Evolutionary conservation across 2,329 filamentous ascomycete species (phyloP), one percentile per base, ranked within the genome.

Genomic region (Sarocladiaceae sp.): DNA sequence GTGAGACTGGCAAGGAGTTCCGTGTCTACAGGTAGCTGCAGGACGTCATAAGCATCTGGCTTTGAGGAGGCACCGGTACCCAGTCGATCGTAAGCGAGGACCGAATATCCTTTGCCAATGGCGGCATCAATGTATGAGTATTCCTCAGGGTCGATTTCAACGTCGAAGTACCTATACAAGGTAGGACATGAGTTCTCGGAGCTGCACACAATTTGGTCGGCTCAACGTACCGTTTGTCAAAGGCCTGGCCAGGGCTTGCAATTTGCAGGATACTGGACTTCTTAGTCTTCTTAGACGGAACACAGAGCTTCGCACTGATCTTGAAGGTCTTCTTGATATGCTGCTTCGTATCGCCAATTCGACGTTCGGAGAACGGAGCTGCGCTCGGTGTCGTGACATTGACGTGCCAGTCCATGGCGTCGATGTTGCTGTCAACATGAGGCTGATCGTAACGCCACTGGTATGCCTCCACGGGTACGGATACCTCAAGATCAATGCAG

Each of bases 391-490:
- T 50, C 11, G 47, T 36, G 15, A 50, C 31, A n/a, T 39, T 36
- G 18, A 50, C 47, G 17, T 28, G 36, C 47, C 47, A 50, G 47
- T 50, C 47, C 23, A 50, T 50, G 29, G 47, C 31, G 25, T 50
- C 47, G 25, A 50, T 50, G 20, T 35, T 37, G 31, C 31, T 50
- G 28, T 50, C 47, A 15, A 50, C 31, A n/a, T 13, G 28, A 31
- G 47, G 47, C 47, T 50, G 47, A 20, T 37, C 47, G 17, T 46
- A 29, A 4, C 40, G 40, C 40, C 40, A 46, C 18, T 46, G 40
- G 17, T 46, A 4, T 10, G 40, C 40, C n/a, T 13, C n/a, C 23
- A 46, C 40, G 20, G 22, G 23, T 5, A 46, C 40, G 17, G 40
- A 18, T 11, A 29, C 23, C n/a, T 46, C 40, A 15, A 46, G 25